Conservation (phyloP, 2,329 filamentous ascomycete genomes). For the Neospermospora avenae region DNA sequence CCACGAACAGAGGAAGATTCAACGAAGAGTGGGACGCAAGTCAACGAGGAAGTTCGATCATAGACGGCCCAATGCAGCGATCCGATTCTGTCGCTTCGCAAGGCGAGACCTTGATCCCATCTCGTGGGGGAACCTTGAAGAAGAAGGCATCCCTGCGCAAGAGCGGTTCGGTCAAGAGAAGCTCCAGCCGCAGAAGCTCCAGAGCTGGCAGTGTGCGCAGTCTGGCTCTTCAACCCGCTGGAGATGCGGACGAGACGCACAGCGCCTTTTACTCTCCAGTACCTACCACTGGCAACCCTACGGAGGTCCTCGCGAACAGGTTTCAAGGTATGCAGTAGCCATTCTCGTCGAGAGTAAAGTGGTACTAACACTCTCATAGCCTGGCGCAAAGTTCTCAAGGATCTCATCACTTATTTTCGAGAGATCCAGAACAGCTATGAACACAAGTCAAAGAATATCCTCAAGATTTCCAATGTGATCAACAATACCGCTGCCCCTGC, state of each 20-base stretch:
- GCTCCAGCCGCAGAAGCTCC: slow-evolving; percentile 75
- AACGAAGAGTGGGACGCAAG: slow-evolving; percentile 70
- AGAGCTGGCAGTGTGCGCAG: slow-evolving; percentile 85
- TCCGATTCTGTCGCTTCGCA: slow-evolving; percentile 51
- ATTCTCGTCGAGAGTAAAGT: not conserved
- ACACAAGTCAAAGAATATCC: slow-evolving; percentile 72
- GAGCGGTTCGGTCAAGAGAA: slow-evolving; percentile 71
- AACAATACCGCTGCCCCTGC: slow-evolving; percentile 75
- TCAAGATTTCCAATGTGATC: slow-evolving; percentile 80
- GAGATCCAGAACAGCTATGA: slow-evolving; percentile 92
- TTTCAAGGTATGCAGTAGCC: slow-evolving; percentile 70
- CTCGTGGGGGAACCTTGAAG: slow-evolving; percentile 72
- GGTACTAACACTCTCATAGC: slow-evolving; percentile 46
- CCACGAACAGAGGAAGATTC: slow-evolving; percentile 47
- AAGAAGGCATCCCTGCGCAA: slow-evolving; percentile 81
- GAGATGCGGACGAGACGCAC: slow-evolving; percentile 67
- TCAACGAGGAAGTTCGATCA: slow-evolving; percentile 62
- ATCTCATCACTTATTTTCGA: slow-evolving; percentile 88
- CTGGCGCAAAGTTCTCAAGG: slow-evolving; percentile 94
- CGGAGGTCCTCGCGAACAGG: slow-evolving; percentile 78
- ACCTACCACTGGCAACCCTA: slow-evolving; percentile 82
- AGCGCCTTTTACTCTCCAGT: slow-evolving; percentile 90
- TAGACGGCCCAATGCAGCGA: slow-evolving; percentile 55
- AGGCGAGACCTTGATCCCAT: slow-evolving; percentile 37
- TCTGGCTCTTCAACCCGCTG: slow-evolving; percentile 66